Evolutionary conservation across 257 asterid genomes (phyloP), one percentile per base, ranked within the genome.

Genomic region (Cruciata laevipes): DNA sequence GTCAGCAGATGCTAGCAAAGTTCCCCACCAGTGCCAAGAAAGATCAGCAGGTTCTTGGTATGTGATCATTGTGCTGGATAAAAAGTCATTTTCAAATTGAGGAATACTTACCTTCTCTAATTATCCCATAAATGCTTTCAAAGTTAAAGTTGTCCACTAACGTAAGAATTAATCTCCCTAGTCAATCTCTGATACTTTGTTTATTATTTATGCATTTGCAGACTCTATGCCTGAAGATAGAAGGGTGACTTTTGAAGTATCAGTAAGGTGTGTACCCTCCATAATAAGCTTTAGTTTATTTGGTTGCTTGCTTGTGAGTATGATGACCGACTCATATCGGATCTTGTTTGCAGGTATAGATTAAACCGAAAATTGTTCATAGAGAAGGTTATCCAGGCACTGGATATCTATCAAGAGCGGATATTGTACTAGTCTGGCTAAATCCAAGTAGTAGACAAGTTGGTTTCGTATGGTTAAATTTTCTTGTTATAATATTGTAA

Each of bases 11-110:
- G 95, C 95, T 90, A 63, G 88, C 89, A 42, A 80, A 78, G 75
- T 94, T 76, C 77, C 82, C 93, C 31, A 83, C 95, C 47, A 82
- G 90, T 31, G 77, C 95, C 20, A 81, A 20, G 27, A 80, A 90
- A 77, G 97, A 94, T 77, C 92, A 83, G 73, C 75, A 83, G 83
- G 83, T 86, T 77, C 83, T 93, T 69, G 97, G 97, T 88, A 82
- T 71, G 61, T 71, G 61, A 78, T 67, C 59, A 16, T 18, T 52
- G 71, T 69, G 55, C 51, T 27, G 30, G 55, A 47, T 47, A 14
- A 47, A 42, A 17, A 47, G 47, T 10, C 47, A 38, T 38, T 38
- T 38, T 38, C 2, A 68, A 64, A 40, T 7, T 11, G 37, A 35
- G 23, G 6, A 64, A 23, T 12, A 64, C 30, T 1, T 27, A 27